Percentiles rank a stretch among this genome's conserved stretches.
Evolutionary conservation across 2,329 filamentous ascomycete genomes (phyloP).

Genomic region (Venturia nashicola): DNA sequence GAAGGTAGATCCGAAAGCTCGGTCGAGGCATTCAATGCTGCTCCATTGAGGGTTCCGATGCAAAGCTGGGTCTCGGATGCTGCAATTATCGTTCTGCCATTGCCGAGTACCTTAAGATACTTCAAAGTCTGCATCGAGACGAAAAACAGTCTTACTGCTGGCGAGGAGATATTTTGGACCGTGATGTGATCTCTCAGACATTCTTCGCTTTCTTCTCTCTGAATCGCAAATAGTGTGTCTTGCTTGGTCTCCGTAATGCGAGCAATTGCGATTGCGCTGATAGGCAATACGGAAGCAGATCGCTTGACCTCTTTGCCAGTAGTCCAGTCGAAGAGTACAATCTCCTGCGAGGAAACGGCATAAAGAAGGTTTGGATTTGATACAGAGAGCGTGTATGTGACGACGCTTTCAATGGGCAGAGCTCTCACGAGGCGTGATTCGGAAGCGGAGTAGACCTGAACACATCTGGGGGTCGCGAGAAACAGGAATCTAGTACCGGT

Average conservation of each 20-base stretch:
- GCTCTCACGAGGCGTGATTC: slow-evolving; percentile 71
- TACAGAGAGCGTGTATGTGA: slow-evolving; percentile 40
- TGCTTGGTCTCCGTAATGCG: slow-evolving; percentile 18
- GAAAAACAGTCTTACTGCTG: slow-evolving; percentile 9
- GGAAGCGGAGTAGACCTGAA: slow-evolving; percentile 69
- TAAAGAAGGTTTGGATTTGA: slow-evolving; percentile 40
- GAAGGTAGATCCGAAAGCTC: slow-evolving; percentile 6
- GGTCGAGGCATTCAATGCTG: not conserved
- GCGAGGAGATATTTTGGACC: not conserved
- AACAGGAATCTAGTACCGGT: slow-evolving; percentile 52
- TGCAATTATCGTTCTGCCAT: slow-evolving; percentile 48
- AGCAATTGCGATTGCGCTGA: slow-evolving; percentile 21
- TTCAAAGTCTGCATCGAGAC: slow-evolving; percentile 22
- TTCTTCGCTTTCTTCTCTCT: slow-evolving; percentile 13
- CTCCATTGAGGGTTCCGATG: slow-evolving; percentile 34
- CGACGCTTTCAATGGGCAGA: slow-evolving; percentile 41
- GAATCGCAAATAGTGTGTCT: slow-evolving; percentile 28
- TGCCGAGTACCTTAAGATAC: slow-evolving; percentile 32
- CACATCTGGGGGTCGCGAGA: slow-evolving; percentile 57
- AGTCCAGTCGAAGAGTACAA: slow-evolving; percentile 48
- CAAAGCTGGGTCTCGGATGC: slow-evolving; percentile 43
- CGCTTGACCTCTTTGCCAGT: slow-evolving; percentile 22
- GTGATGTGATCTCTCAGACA: not conserved
- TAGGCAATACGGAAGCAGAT: slow-evolving; percentile 28
- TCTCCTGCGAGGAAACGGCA: slow-evolving; percentile 36